phyloP scores from a whole-genome alignment of 345 rosid genomes.

The Ceriops tagal region DNA sequence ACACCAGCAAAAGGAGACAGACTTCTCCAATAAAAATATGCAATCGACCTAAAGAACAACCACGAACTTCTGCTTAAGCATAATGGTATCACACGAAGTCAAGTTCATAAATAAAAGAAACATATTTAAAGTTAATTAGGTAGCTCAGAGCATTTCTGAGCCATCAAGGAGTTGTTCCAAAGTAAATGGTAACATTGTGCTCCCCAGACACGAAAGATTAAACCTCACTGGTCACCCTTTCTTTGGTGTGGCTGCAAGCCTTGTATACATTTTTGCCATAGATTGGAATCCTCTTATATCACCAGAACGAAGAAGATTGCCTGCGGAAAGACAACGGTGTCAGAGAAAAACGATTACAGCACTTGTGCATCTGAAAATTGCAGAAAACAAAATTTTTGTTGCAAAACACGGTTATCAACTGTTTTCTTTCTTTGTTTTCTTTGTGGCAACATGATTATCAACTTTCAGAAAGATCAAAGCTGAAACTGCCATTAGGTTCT shows the following conservation, averaged over 20 bases:
- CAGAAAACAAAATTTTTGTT: neutral
- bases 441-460: no score
- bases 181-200: no score
- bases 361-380: neutral
- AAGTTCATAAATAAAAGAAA: no score
- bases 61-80: no score
- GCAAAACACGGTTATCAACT: neutral
- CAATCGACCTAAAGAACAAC: no score
- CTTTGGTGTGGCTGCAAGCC: slow-evolving; percentile 88
- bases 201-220: neutral
- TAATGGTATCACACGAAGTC: no score
- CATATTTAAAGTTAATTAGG: no score
- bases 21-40: no score
- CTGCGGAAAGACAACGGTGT: slow-evolving; percentile 29
- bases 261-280: slow-evolving; percentile 94
- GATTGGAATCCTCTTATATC: slow-evolving; percentile 91
- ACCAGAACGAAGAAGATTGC: slow-evolving; percentile 88
- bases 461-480: neutral
- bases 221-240: slow-evolving; percentile 49
- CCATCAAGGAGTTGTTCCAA: no score
- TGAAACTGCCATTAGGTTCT: neutral
- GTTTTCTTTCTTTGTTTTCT: neutral
- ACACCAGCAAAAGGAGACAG: no score
- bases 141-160: no score
- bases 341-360: neutral